Conservation (phyloP, 1,284 basidiomycete genomes). For the Leccinum pachyderme region DNA sequence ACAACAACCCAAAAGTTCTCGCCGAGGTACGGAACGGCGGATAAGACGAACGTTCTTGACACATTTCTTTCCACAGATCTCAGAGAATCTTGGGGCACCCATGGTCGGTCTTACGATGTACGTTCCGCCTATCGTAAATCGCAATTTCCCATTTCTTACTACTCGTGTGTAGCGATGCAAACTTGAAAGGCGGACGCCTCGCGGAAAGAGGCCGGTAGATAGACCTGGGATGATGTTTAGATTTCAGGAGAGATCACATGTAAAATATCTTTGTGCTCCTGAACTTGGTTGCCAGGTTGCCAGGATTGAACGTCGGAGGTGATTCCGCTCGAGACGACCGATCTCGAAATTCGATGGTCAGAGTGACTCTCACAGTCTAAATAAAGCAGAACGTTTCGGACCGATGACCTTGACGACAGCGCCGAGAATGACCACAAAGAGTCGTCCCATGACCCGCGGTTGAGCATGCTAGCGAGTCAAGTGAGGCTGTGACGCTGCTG, state of each 20-base stretch:
- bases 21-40: slow-evolving; percentile 55
- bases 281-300: too few relatives aligned
- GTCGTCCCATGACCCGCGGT: too few relatives aligned
- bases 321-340: too few relatives aligned
- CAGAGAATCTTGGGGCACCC: slow-evolving; percentile 84
- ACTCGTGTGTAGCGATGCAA: slow-evolving; percentile 45
- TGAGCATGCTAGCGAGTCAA: too few relatives aligned
- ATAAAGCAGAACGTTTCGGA: too few relatives aligned
- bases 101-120: slow-evolving; percentile 94
- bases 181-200: slow-evolving; percentile 62
- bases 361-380: too few relatives aligned
- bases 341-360: too few relatives aligned
- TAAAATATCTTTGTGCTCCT: neutral
- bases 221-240: slow-evolving; percentile 6
- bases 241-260: neutral
- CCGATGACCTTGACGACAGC: too few relatives aligned
- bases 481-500: too few relatives aligned
- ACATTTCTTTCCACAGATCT: slow-evolving; percentile 50
- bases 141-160: slow-evolving; percentile 5
- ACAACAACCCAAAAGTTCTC: slow-evolving; percentile 86
- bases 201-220: slow-evolving; percentile 51
- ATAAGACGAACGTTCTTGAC: slow-evolving; percentile 5
- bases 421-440: too few relatives aligned
- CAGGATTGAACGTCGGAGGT: neutral
- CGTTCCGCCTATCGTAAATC: slow-evolving; percentile 30